Evolutionary conservation across 164 flowering plant genomes (phyloP).

Genomic region (Sextonia rubra): DNA sequence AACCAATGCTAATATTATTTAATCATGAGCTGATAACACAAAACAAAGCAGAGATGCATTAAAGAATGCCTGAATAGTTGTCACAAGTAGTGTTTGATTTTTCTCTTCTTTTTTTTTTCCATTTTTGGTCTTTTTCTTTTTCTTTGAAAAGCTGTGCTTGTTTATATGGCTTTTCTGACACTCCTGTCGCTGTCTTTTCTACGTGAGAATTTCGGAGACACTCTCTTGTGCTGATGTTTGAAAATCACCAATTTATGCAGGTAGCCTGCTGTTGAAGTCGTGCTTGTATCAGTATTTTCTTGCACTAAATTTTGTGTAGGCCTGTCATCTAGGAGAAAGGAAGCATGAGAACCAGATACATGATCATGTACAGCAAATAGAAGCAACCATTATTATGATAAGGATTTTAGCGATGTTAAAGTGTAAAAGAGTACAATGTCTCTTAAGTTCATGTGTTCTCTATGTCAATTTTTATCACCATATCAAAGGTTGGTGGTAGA

Average conservation of each 20-base stretch:
- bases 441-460: neutral
- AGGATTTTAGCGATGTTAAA: neutral
- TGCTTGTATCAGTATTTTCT: neutral
- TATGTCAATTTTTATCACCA: too few species aligned
- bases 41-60: too few species aligned
- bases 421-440: neutral
- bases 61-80: too few species aligned
- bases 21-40: too few species aligned
- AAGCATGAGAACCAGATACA: neutral
- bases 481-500: neutral
- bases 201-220: neutral
- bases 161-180: too few species aligned
- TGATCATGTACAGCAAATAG: conserved; percentile 7
- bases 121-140: too few species aligned
- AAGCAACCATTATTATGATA: conserved; percentile 1
- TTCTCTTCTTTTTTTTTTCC: neutral
- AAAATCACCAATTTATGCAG: neutral
- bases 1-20: too few species aligned
- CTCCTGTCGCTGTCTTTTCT: too few species aligned
- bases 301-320: neutral
- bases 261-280: neutral
- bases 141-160: too few species aligned
- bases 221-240: neutral
- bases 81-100: neutral
- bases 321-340: neutral